Evolutionary conservation across 2,329 filamentous ascomycete species (phyloP).

Genomic region (Lizonia empirigonia): DNA sequence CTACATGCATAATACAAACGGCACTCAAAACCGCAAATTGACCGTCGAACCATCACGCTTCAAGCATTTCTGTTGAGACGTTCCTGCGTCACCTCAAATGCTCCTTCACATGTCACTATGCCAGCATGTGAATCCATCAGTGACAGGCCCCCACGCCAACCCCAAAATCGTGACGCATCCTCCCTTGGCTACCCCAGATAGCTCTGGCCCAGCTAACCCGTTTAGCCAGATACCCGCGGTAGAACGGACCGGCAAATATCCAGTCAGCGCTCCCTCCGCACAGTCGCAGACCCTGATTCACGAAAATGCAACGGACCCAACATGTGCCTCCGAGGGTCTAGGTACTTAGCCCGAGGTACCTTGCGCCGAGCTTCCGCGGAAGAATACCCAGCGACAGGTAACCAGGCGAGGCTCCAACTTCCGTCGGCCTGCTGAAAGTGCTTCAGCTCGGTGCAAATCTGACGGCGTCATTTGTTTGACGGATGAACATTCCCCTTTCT

Average conservation of each 20-base stretch:
- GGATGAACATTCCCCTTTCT: too few relatives aligned
- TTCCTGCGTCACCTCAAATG: slow-evolving; percentile 14
- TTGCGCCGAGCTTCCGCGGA: slow-evolving; percentile 4
- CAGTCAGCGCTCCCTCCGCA: slow-evolving; percentile 13
- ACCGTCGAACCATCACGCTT: neutral
- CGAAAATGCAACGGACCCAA: slow-evolving; percentile 16
- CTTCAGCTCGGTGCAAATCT: slow-evolving; percentile 8
- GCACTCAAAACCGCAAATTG: neutral
- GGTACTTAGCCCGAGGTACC: slow-evolving; percentile 13
- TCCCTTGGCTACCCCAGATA: slow-evolving; percentile 17
- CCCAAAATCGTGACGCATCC: slow-evolving; percentile 6
- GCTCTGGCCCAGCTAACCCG: slow-evolving; percentile 5
- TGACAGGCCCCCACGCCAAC: slow-evolving; percentile 2
- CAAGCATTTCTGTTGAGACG: slow-evolving; percentile 8
- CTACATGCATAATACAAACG: neutral
- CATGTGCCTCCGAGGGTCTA: neutral
- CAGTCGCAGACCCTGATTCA: slow-evolving; percentile 12
- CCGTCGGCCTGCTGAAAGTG: neutral
- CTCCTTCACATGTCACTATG: slow-evolving; percentile 15
- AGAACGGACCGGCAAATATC: slow-evolving; percentile 17
- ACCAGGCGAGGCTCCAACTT: neutral
- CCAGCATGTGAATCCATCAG: slow-evolving; percentile 14
- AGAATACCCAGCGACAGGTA: slow-evolving; percentile 8
- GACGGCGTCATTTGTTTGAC: neutral
- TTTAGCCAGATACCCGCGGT: slow-evolving; percentile 16